phyloP scores from a whole-genome alignment of 768 basidiomycete species.

The Lepiota venenata region DNA sequence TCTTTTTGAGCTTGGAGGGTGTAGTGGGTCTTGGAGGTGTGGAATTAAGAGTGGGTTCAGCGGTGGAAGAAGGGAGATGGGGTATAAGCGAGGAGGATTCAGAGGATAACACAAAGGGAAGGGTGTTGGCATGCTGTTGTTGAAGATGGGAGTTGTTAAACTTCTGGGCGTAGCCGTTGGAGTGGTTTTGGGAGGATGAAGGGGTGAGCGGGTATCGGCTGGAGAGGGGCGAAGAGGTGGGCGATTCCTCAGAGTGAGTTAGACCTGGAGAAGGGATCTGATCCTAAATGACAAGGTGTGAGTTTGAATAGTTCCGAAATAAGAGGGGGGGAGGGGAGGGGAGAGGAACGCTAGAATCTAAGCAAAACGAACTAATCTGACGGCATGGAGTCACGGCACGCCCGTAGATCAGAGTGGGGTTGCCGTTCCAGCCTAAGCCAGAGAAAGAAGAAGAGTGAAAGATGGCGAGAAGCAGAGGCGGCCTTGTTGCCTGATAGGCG shows the following conservation, averaged over 20 bases:
- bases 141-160: not conserved
- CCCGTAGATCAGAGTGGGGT: not conserved
- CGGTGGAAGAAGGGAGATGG: slow-evolving; percentile 5
- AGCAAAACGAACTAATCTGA: no score
- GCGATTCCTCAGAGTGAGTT: slow-evolving; percentile 4
- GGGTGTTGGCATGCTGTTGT: not conserved
- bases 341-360: no score
- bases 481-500: slow-evolving; percentile 1
- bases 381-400: not conserved
- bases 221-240: slow-evolving; percentile 6
- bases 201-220: slow-evolving; percentile 8
- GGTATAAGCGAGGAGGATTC: slow-evolving; percentile 20
- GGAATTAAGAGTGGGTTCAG: not conserved
- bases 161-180: not conserved
- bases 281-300: slow-evolving; percentile 1
- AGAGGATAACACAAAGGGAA: slow-evolving; percentile 2
- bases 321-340: no score
- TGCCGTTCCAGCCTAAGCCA: not conserved
- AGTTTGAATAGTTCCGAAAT: not conserved
- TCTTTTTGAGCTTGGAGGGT: slow-evolving; percentile 39
- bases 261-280: slow-evolving; percentile 4
- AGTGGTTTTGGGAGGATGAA: slow-evolving; percentile 9
- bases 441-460: not conserved
- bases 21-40: slow-evolving; percentile 23
- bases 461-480: not conserved